These are phyloP conservation scores for Circinella umbellata DNA, from an alignment of 371 early-diverging fungal species.

Conservation along the genomic window DNA sequence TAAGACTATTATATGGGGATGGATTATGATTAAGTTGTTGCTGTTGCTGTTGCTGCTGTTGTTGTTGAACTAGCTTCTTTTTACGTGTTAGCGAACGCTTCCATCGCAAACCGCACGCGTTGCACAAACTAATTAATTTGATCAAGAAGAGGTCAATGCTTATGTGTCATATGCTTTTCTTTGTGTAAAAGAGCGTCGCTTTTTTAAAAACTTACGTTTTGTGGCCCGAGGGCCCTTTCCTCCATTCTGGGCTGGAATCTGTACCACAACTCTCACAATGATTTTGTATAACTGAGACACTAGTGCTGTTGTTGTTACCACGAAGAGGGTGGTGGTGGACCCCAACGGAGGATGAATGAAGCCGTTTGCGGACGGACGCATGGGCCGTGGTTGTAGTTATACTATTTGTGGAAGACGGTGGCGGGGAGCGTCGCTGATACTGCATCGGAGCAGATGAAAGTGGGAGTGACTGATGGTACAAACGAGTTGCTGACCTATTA, in stretches of 20 bases:
- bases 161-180: not conserved
- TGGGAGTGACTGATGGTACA: not conserved
- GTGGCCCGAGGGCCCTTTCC: conserved; percentile 53
- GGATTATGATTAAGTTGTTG: not conserved
- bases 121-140: conserved; percentile 39
- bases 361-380: conserved; percentile 7
- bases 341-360: conserved; percentile 16
- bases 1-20: not conserved
- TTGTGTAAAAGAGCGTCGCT: not conserved
- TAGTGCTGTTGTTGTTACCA: conserved; percentile 3
- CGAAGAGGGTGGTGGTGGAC: not conserved
- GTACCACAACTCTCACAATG: conserved; percentile 54
- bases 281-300: conserved; percentile 20
- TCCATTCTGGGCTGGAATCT: conserved; percentile 54
- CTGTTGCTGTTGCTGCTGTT: conserved; percentile 13
- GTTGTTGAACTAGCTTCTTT: conserved; percentile 33
- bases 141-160: conserved; percentile 2
- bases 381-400: not conserved
- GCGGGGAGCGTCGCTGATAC: not conserved
- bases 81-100: conserved; percentile 49
- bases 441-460: not conserved
- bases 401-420: not conserved
- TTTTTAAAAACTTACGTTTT: conserved; percentile 42
- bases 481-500: not conserved
- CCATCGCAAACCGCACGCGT: conserved; percentile 54